These are phyloP conservation scores for Ilyonectria robusta DNA, from an alignment of 2,329 filamentous ascomycete species.

Conservation along the genomic window DNA sequence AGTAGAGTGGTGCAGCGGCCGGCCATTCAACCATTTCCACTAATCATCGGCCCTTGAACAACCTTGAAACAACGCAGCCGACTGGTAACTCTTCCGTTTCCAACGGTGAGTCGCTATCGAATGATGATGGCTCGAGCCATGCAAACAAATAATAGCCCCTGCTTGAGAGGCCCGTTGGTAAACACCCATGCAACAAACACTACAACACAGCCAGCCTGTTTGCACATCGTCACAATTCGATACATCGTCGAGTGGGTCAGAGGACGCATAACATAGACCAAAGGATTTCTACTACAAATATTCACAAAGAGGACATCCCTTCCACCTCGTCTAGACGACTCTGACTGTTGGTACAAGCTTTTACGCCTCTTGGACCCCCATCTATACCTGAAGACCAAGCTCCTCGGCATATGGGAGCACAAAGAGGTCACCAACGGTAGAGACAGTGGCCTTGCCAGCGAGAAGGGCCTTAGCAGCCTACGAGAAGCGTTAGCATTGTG, in stretches of 20 bases:
- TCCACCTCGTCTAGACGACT: slow-evolving; percentile 57
- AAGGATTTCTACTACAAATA: slow-evolving; percentile 62
- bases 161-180: background rate
- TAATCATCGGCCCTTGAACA: background rate
- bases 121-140: slow-evolving; percentile 18
- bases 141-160: slow-evolving; percentile 16
- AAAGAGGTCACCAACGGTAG: slow-evolving; percentile 91
- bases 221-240: background rate
- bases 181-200: slow-evolving; percentile 8
- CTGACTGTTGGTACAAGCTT: slow-evolving; percentile 61
- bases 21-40: slow-evolving; percentile 9
- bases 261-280: slow-evolving; percentile 46
- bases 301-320: slow-evolving; percentile 59
- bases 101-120: background rate
- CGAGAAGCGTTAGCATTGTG: slow-evolving; percentile 42
- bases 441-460: slow-evolving; percentile 89
- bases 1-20: background rate
- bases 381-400: slow-evolving; percentile 94
- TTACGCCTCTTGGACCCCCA: slow-evolving; percentile 49
- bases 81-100: background rate
- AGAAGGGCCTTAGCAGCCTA: slow-evolving; percentile 91
- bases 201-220: background rate
- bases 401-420: slow-evolving; percentile 94
- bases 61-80: slow-evolving; percentile 2
- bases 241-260: slow-evolving; percentile 25